Evolutionary conservation across 2,329 filamentous ascomycete species (phyloP), one percentile per base, ranked within the genome.

Genomic region (Pseudocercospora vitis): DNA sequence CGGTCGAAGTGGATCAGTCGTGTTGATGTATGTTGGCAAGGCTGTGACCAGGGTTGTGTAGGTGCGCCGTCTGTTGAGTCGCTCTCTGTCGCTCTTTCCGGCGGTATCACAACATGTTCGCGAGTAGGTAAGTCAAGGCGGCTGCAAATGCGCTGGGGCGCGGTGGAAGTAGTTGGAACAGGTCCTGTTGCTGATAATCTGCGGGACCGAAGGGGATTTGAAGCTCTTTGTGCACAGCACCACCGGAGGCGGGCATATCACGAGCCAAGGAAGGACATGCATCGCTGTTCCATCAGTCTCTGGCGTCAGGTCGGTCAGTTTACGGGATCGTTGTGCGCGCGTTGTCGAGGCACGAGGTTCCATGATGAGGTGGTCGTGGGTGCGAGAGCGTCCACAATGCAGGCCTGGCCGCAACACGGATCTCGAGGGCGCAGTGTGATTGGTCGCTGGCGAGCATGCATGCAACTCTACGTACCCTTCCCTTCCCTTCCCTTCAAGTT

Each of bases 331-430:
- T 48, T 53, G 32, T 40, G 50, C 31, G 39, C 12, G 21, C 40
- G 42, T 52, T 35, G 51, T 33, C 26, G 7, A 44, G 14, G 37
- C 50, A 56, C 54, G 54, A 53, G 54, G 50, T 56, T 19, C 21
- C 11, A 26, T 49, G 44, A 40, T 28, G 44, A 14, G 1, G 28
- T 26, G 11, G 40, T 40, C 40, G 16, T 47, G 50, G 46, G 24
- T 23, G 48, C 35, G 23, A 19, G 35, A 21, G 12, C 46, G 50
- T 12, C 52, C 37, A 49, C 29, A 39, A 40, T 40, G 37, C 19
- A 40, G 37, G 19, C 12, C 21, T 23, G 19, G 7, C 16, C 40
- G 19, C 8, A 14, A n/a, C 46, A 21, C 44, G 18, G 31, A 33
- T 28, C 12, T 19, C 37, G 21, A 18, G 19, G 32, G 44, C 26